Base-by-base conservation (phyloP, 1,284 basidiomycete species). In the Cryptococcus deneoformans region DNA sequence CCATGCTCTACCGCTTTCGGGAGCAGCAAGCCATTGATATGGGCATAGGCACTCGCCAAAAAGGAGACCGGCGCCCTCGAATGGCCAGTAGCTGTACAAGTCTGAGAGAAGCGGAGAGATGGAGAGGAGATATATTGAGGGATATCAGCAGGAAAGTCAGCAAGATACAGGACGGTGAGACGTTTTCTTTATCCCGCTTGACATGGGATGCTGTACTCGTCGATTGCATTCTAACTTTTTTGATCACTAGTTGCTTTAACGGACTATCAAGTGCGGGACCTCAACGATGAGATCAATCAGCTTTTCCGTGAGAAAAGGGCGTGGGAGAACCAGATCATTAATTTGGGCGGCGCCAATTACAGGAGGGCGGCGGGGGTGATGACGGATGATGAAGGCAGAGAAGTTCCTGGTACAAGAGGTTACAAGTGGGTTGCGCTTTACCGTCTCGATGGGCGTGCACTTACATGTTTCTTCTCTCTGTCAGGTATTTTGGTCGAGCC, bases 221-320 rank as follows among this genome's bases (percentile, higher is more conserved):
- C 38, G 49, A n/a, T 10, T n/a, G 29, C 9, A 9, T 7, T 4
- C 3, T 29, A 12, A 7, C 40, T 42, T 7, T 24, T 5, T 3
- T 20, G n/a, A 29, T 29, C 29, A 29, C 29, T 39, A 61, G 60
- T 57, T 6, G 56, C 60, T 52, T 77, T 99, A 73, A 91, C 90
- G 34, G 93, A 99, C 78, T 98, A 96, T 73, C 94, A 98, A 80
- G 86, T 96, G 37, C 87, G 95, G 46, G 95, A 96, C 76, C 75
- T 96, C 46, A 99, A 99, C 73, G 95, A 99, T 76, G 93, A 98
- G 74, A 99, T 99, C 70, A 99, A 99, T 81, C 91, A 88, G 72
- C 81, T 97, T 9, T 80, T 99, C 81, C 84, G 95, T 38, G 95
- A 99, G 78, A 98, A 98, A 78, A 79, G 88, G 38, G 92, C 96